Evolutionary conservation across 2,329 filamentous ascomycete species (phyloP).

Genomic region (Aureobasidium musti): DNA sequence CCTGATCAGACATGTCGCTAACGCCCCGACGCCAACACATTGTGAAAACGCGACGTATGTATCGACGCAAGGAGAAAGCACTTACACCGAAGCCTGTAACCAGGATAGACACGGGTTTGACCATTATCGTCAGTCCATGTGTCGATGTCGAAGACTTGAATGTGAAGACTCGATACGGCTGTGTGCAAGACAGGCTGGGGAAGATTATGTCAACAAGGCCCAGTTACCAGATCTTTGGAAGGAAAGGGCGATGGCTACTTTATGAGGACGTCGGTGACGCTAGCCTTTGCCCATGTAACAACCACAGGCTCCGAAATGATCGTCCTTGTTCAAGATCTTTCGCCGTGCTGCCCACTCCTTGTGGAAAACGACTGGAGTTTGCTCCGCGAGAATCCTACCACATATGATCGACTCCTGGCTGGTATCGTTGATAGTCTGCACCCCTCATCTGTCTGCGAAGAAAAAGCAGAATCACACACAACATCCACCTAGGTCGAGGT

Average conservation of each 20-base stretch:
- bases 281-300: background rate
- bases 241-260: background rate
- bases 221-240: background rate
- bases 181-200: background rate
- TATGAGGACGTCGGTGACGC: background rate
- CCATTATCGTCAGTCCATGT: constrained; percentile 2
- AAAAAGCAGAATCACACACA: background rate
- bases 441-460: background rate
- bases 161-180: background rate
- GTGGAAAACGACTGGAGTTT: constrained; percentile 1
- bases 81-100: constrained; percentile 51
- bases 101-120: constrained; percentile 46
- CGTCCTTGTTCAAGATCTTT: background rate
- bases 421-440: background rate
- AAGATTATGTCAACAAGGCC: background rate
- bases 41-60: background rate
- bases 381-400: background rate
- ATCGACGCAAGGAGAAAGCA: constrained; percentile 23
- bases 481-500: background rate
- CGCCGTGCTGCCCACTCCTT: background rate
- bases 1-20: background rate
- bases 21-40: background rate
- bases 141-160: background rate
- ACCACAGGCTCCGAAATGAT: background rate
- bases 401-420: background rate